These are phyloP conservation scores for Canna indica DNA, from an alignment of 176 grass and related monocot species.

Conservation along the genomic window DNA sequence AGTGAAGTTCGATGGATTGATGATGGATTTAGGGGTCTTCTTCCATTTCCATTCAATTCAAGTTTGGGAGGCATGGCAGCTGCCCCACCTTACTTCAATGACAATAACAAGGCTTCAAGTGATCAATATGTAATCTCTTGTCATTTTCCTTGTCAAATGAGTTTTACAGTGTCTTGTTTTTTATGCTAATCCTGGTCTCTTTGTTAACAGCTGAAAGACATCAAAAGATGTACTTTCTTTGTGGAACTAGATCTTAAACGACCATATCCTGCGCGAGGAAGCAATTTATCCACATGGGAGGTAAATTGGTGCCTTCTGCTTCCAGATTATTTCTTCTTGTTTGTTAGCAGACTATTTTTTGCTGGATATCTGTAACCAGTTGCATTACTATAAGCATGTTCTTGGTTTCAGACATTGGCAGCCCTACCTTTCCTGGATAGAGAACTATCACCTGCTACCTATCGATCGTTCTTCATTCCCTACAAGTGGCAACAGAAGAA, in stretches of 20 bases:
- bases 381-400: neutral
- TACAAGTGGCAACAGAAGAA: slow-evolving; percentile 80
- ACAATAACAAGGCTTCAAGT: slow-evolving; percentile 71
- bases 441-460: slow-evolving; percentile 73
- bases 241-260: slow-evolving; percentile 83
- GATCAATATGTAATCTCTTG: slow-evolving; percentile 69
- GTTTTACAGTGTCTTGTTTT: neutral
- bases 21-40: slow-evolving; percentile 85
- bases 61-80: slow-evolving; percentile 76
- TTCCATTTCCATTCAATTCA: slow-evolving; percentile 91
- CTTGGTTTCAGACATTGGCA: slow-evolving; percentile 47
- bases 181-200: neutral
- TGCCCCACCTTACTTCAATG: slow-evolving; percentile 77
- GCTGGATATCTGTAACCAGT: neutral
- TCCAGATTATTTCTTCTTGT: neutral
- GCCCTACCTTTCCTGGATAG: slow-evolving; percentile 72
- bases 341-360: slow-evolving; percentile 1
- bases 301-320: slow-evolving; percentile 25
- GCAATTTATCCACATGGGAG: slow-evolving; percentile 76
- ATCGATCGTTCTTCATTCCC: slow-evolving; percentile 88
- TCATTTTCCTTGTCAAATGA: neutral
- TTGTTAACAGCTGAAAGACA: slow-evolving; percentile 51
- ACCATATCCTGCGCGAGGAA: slow-evolving; percentile 69
- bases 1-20: slow-evolving; percentile 90
- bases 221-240: slow-evolving; percentile 55